Evolutionary conservation across 169 alveolate genomes (phyloP), one percentile per base, ranked within the genome.

Genomic region (Perkinsus chesapeaki): DNA sequence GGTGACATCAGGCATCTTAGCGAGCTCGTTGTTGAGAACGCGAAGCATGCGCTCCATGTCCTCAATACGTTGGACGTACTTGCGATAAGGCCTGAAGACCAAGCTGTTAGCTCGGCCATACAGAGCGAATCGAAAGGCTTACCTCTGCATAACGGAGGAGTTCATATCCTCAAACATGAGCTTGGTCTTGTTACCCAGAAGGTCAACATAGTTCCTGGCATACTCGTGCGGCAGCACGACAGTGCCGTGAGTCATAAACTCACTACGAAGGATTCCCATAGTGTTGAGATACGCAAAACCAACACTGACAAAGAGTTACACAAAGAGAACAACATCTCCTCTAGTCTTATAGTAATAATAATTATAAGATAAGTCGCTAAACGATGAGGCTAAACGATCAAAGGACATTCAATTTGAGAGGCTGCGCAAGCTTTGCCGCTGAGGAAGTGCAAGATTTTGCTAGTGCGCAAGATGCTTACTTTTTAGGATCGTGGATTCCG

Each of bases 241-340:
- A 73, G 99, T 98, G 95, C 99, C 99, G 92, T 96, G 98, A 93
- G 97, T 95, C 99, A 98, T 98, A 48, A 96, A 95, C 97, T 96
- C 98, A 23, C 96, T 94, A 60, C 98, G 93, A 92, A 95, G 93
- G 34, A 96, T 94, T 38, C 97, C 93, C 93, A 91, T 91, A n/a
- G 73, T 60, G 82, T 60, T 60, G 82, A 60, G 27, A 34, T 34
- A 20, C 23, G 12, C 31, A 60, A 43, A 43, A 60, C 12, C 82
- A 60, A 60, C 82, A 60, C 82, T 60, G 27, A 60, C n/a, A n/a
- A n/a, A n/a, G n/a, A n/a, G n/a, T n/a, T n/a, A n/a, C n/a, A n/a
- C n/a, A n/a, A n/a, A n/a, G n/a, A n/a, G n/a, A n/a, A n/a, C n/a
- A n/a, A n/a, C n/a, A n/a, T n/a, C n/a, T n/a, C n/a, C n/a, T n/a